A percentile compares a stretch with the other conserved stretches of the same genome.
These are phyloP conservation scores for Dichotomocladium elegans DNA, from an alignment of 371 early-diverging fungal genomes.

Conservation along the genomic window DNA sequence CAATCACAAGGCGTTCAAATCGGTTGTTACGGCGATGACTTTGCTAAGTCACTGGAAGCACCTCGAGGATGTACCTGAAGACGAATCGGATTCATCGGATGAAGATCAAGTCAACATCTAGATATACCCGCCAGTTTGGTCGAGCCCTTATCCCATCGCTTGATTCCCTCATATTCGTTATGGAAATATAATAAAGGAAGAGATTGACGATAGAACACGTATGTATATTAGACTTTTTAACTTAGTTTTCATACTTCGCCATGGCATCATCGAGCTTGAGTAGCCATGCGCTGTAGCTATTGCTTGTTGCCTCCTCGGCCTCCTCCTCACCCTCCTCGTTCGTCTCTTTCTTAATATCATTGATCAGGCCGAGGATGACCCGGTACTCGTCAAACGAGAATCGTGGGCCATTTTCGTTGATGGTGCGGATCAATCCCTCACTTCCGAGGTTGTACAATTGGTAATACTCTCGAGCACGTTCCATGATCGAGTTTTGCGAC, in stretches of 20 bases:
- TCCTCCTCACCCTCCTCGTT: conserved; percentile 6
- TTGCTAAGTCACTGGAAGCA: conserved; percentile 19
- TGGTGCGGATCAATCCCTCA: conserved; percentile 38
- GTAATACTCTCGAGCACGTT: conserved; percentile 70
- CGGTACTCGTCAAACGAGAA: conserved; percentile 50
- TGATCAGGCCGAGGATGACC: conserved; percentile 37
- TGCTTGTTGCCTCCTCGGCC: conserved; percentile 10
- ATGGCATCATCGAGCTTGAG: conserved; percentile 42
- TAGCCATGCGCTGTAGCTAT: conserved; percentile 39
- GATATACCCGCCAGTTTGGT: background rate
- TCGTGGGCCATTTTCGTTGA: conserved; percentile 40
- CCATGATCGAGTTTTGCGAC: conserved; percentile 65
- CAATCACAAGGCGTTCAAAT: conserved; percentile 13
- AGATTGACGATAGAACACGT: no score
- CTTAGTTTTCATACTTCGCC: conserved; percentile 37
- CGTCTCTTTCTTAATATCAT: conserved; percentile 27
- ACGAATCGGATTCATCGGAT: conserved; percentile 3
- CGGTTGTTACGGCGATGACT: conserved; percentile 17
- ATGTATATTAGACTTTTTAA: no score
- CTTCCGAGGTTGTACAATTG: conserved; percentile 62
- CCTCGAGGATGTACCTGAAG: conserved; percentile 17
- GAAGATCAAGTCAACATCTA: background rate
- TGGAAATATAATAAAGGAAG: no score
- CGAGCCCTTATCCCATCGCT: no score
- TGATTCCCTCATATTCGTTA: no score